These are phyloP conservation scores for Debaryomyces psychrophilus DNA, from an alignment of 1,139 yeast genomes.

Conservation along the genomic window DNA sequence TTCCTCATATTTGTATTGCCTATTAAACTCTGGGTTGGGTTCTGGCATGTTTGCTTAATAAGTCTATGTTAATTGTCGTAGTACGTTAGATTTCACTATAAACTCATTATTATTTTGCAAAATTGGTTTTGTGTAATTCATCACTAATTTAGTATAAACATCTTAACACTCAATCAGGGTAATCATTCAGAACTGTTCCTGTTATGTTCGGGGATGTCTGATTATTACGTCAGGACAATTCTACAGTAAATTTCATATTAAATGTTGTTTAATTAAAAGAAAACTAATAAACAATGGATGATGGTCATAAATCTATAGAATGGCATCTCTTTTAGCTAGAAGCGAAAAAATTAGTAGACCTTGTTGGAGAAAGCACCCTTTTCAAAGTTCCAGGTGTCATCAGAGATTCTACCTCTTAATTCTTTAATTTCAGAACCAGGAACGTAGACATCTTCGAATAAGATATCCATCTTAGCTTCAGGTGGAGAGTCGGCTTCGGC, in stretches of 20 bases:
- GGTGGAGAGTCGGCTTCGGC: conserved; percentile 96
- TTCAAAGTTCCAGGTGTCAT: conserved; percentile 85
- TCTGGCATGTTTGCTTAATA: conserved; percentile 11
- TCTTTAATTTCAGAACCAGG: conserved; percentile 92
- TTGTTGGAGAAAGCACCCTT: conserved; percentile 69
- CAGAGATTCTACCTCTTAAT: conserved; percentile 95
- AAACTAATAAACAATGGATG: conserved; percentile 7
- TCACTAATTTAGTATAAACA: not conserved
- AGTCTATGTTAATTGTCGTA: not conserved
- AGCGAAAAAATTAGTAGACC: conserved; percentile 39
- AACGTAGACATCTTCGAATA: conserved; percentile 95
- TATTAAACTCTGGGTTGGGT: conserved; percentile 15
- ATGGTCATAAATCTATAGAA: conserved; percentile 7
- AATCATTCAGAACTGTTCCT: not conserved
- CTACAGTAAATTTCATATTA: not conserved
- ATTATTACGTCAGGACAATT: not conserved
- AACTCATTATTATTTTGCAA: conserved; percentile 3
- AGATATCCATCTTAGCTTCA: conserved; percentile 90
- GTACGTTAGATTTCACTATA: not conserved
- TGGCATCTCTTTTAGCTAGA: conserved; percentile 1
- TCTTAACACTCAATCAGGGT: not conserved
- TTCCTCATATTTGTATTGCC: conserved; percentile 53
- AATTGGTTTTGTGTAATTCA: conserved; percentile 9
- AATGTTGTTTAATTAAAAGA: conserved; percentile 1
- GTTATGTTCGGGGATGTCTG: not conserved